These are phyloP conservation scores for Pseudonectria foliicola DNA, from an alignment of 2,329 filamentous ascomycete species.

Conservation along the genomic window DNA sequence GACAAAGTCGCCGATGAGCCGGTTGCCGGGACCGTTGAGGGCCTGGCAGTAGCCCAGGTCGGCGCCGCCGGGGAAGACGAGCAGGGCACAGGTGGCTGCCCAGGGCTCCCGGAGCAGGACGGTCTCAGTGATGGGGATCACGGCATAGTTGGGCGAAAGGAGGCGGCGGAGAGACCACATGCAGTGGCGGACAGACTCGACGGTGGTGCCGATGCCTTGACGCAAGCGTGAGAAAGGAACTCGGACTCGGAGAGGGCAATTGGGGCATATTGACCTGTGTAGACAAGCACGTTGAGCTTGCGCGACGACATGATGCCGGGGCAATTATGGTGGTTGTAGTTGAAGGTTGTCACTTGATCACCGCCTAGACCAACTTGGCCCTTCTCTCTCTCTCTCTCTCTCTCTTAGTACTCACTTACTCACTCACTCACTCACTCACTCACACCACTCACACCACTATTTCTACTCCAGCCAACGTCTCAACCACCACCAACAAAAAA, in stretches of 20 bases:
- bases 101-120: constrained; percentile 87
- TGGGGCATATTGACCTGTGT: constrained; percentile 58
- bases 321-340: constrained; percentile 1
- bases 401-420: too few relatives aligned
- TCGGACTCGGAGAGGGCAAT: background rate
- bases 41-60: constrained; percentile 85
- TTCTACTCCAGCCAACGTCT: constrained; percentile 3
- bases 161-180: constrained; percentile 79
- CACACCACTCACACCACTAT: constrained; percentile 5
- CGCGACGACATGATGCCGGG: constrained; percentile 50
- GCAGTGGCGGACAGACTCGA: constrained; percentile 84
- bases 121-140: constrained; percentile 73
- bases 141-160: constrained; percentile 84
- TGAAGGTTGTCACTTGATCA: constrained; percentile 1
- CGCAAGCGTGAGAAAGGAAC: constrained; percentile 7
- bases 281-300: constrained; percentile 86
- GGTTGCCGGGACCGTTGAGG: constrained; percentile 83
- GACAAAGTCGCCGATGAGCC: constrained; percentile 76
- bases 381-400: too few relatives aligned
- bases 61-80: constrained; percentile 91
- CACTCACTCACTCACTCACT: background rate
- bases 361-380: too few relatives aligned
- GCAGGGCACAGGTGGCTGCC: constrained; percentile 75
- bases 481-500: constrained; percentile 5
- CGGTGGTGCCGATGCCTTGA: constrained; percentile 73